Percentiles rank a stretch among this genome's conserved stretches.
phyloP scores from a whole-genome alignment of 148 eudicot species.

The Fagopyrum homotropicum region DNA sequence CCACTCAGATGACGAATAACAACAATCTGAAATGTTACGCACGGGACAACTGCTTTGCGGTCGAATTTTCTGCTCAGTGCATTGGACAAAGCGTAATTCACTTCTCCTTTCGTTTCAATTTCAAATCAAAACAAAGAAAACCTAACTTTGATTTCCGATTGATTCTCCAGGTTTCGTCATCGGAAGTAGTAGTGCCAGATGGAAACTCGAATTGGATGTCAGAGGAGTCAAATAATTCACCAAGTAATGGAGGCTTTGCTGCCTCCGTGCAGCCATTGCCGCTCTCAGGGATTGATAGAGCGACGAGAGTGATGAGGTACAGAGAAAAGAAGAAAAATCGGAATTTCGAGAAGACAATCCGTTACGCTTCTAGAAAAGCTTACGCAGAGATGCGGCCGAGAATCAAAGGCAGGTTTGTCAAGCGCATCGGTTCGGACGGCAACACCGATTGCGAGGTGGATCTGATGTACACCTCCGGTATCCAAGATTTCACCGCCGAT shows the following conservation, averaged over 20 bases:
- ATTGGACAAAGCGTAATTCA: slow-evolving; percentile 42
- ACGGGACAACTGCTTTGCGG: slow-evolving; percentile 39
- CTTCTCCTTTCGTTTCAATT: background rate
- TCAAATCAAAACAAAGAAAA: background rate
- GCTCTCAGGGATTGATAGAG: slow-evolving; percentile 23
- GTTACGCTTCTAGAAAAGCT: slow-evolving; percentile 88
- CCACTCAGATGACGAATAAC: slow-evolving; percentile 36
- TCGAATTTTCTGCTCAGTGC: slow-evolving; percentile 45
- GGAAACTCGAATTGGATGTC: slow-evolving; percentile 44
- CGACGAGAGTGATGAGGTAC: slow-evolving; percentile 81
- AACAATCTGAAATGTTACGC: background rate
- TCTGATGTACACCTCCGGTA: too few relatives aligned
- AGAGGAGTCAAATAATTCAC: slow-evolving; percentile 38
- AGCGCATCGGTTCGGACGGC: slow-evolving; percentile 21
- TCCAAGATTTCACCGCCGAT: background rate
- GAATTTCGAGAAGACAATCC: slow-evolving; percentile 85
- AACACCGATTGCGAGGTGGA: background rate
- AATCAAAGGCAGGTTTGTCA: slow-evolving; percentile 86
- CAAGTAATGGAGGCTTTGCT: too few relatives aligned
- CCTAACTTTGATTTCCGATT: background rate
- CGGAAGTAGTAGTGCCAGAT: slow-evolving; percentile 87
- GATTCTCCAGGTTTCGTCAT: slow-evolving; percentile 57
- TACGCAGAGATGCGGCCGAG: slow-evolving; percentile 91
- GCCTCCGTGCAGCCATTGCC: slow-evolving; percentile 3
- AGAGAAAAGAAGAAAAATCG: slow-evolving; percentile 90